Percentiles rank a stretch among this genome's conserved stretches.
These are phyloP conservation scores for Omphalotus guepiniiformis DNA, from an alignment of 768 basidiomycete genomes.

Conservation along the genomic window DNA sequence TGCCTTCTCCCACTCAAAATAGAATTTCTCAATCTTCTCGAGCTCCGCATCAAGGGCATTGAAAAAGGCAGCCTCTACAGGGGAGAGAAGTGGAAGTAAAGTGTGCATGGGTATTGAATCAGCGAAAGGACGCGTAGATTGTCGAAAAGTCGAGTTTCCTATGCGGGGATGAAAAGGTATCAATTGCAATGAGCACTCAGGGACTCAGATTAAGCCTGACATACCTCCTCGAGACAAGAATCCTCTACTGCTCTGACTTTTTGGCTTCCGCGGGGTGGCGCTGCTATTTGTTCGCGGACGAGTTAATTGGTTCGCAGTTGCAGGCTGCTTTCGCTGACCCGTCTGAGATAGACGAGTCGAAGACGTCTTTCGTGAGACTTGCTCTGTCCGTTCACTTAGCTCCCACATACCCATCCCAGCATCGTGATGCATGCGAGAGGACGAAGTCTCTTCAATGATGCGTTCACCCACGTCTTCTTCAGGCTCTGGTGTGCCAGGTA, in stretches of 20 bases:
- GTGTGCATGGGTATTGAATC: constrained; percentile 35
- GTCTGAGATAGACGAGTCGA: neutral
- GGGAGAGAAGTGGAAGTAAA: constrained; percentile 52
- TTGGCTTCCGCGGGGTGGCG: neutral
- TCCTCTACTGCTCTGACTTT: neutral
- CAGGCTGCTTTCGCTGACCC: neutral
- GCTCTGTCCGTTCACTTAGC: neutral
- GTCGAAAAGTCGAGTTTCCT: constrained; percentile 1
- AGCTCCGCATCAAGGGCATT: constrained; percentile 72
- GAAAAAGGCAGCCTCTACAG: constrained; percentile 70
- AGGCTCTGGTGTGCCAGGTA: neutral
- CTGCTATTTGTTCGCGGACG: neutral
- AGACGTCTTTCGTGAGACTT: neutral
- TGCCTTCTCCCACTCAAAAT: constrained; percentile 62
- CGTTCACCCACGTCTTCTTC: constrained; percentile 8
- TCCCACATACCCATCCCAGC: constrained; percentile 5
- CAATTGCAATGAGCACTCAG: neutral
- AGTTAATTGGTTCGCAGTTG: neutral
- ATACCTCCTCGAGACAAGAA: constrained; percentile 2
- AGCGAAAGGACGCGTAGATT: constrained; percentile 22
- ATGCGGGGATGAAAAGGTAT: neutral
- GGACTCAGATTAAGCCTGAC: neutral
- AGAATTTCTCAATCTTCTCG: constrained; percentile 85
- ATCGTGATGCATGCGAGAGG: constrained; percentile 3
- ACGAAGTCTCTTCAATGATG: constrained; percentile 1